phyloP scores from a whole-genome alignment of 2,329 filamentous ascomycete species.

The Fonsecaea erecta region DNA sequence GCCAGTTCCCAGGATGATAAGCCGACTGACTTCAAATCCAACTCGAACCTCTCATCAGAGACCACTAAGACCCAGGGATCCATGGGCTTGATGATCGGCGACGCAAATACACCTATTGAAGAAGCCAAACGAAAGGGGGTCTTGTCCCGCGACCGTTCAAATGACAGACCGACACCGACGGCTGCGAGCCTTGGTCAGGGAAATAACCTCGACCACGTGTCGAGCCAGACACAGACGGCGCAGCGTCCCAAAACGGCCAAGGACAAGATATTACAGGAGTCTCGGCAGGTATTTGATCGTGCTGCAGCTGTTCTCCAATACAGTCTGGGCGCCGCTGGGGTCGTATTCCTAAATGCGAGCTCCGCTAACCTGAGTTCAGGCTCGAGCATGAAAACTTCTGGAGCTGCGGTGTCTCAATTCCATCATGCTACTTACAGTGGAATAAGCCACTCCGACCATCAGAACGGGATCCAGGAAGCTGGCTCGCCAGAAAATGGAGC shows the following conservation, averaged over 20 bases:
- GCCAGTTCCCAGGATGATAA: not conserved
- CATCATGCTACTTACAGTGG: conserved; percentile 18
- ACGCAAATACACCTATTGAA: conserved; percentile 13
- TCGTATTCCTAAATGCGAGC: conserved; percentile 42
- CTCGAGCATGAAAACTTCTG: conserved; percentile 19
- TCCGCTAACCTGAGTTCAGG: conserved; percentile 31
- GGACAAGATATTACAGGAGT: conserved; percentile 15
- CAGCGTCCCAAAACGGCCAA: not conserved
- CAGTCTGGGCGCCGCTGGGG: conserved; percentile 49
- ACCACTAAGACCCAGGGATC: conserved; percentile 2
- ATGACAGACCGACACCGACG: not conserved
- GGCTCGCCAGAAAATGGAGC: not conserved
- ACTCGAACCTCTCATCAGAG: not conserved
- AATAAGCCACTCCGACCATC: not conserved
- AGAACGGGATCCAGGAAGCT: not conserved
- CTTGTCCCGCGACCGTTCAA: not conserved
- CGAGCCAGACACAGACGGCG: not conserved
- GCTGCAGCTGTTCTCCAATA: conserved; percentile 53
- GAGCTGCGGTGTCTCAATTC: conserved; percentile 12
- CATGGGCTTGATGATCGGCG: conserved; percentile 17
- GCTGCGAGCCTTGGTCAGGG: conserved; percentile 2
- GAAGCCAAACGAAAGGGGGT: not conserved
- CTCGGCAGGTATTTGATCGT: conserved; percentile 46
- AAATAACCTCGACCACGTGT: not conserved
- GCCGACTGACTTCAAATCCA: not conserved